Evolutionary conservation across 495 filamentous ascomycete genomes (phyloP), one percentile per base, ranked within the genome.

Genomic region (Talaromyces thailandensis): DNA sequence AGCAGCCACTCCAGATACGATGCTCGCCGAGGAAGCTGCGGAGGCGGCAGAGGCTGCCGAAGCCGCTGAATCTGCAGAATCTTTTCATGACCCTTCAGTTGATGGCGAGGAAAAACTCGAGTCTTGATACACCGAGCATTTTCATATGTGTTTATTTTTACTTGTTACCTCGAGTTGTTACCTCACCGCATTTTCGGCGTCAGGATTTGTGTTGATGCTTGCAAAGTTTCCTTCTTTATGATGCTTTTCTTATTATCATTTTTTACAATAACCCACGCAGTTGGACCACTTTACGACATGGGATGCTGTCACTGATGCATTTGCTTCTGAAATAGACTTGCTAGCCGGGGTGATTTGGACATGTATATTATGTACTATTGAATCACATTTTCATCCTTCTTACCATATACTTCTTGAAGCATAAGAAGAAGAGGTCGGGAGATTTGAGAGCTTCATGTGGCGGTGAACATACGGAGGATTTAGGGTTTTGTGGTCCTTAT

Each of bases 1-100:
- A 64, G 64, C 53, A 57, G 57, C 64, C 43, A 65, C 61, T 9
- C 53, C 61, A 21, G 64, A 65, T 32, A 63, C 62, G 21, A 58
- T 51, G 43, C 16, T 53, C 2, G 68, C 62, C 6, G 73, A 73
- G 37, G 55, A 57, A 23, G 55, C 55, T 21, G 55, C 55, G 16
- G 55, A 57, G 55, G 55, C 55, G 4, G 55, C 55, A 16, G 59
- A 61, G 18, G 59, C 59, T 32, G 59, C 59, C 0, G 57, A 58
- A 58, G 53, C 53, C 25, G 53, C 53, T 2, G 56, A 60, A 21
- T 61, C 43, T 28, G 59, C 24, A 9, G 59, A 61, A 35, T 45
- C 43, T 6, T 45, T 35, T 18, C 40, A 61, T 23, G 59, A 50
- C 16, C 40, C 59, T 23, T 61, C 59, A 32, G 28, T 50, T 3